Evolutionary conservation across 2,329 filamentous ascomycete species (phyloP).

Genomic region (Penicillium rolfsii): DNA sequence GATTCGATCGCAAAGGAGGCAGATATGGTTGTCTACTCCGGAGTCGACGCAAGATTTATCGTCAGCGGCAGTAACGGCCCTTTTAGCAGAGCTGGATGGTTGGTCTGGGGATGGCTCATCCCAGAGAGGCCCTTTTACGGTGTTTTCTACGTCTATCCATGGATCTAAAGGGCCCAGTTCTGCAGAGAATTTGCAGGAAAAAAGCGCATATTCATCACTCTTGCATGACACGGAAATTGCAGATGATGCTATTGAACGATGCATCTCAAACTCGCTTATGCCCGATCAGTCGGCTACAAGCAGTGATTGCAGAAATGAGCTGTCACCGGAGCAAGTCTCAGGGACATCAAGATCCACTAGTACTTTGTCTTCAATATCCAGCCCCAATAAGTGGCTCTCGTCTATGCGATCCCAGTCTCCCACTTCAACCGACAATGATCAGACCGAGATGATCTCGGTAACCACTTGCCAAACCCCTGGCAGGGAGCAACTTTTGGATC

Average conservation of each 20-base stretch:
- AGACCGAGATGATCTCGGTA: background rate
- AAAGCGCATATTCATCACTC: background rate
- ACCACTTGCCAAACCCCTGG: background rate
- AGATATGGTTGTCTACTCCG: slow-evolving; percentile 15
- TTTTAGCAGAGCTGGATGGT: slow-evolving; percentile 24
- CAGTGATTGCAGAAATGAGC: background rate
- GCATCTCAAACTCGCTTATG: background rate
- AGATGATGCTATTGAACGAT: background rate
- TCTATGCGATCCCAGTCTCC: background rate
- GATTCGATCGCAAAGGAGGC: slow-evolving; percentile 20
- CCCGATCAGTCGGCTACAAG: background rate
- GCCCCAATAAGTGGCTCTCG: background rate
- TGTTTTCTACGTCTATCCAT: slow-evolving; percentile 22
- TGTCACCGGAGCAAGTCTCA: background rate
- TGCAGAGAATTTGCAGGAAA: background rate
- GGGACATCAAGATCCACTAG: background rate
- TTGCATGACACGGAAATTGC: background rate
- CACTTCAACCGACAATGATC: background rate
- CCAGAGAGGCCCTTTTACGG: slow-evolving; percentile 30
- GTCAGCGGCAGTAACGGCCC: slow-evolving; percentile 22
- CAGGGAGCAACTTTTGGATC: background rate
- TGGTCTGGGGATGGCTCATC: slow-evolving; percentile 19
- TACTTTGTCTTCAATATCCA: background rate
- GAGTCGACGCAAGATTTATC: slow-evolving; percentile 15
- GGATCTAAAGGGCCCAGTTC: background rate